phyloP scores from a whole-genome alignment of 2,329 filamentous ascomycete species.

The Cercospora citrullina region DNA sequence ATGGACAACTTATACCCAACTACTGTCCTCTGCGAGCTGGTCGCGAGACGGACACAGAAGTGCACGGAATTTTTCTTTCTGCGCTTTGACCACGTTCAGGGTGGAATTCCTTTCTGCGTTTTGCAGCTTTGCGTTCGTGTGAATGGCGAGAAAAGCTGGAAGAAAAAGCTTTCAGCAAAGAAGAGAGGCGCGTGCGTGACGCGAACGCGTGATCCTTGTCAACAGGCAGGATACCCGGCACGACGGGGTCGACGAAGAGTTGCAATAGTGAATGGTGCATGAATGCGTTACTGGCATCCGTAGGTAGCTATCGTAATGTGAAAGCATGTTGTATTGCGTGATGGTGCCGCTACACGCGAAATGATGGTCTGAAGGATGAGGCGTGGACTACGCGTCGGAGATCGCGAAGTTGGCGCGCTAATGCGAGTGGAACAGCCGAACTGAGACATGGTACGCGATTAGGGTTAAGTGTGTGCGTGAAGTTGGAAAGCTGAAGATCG shows the following conservation, averaged over 20 bases:
- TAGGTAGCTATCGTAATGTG: conserved; percentile 12
- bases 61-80: conserved; percentile 8
- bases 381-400: conserved; percentile 9
- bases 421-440: background rate
- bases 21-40: conserved; percentile 8
- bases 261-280: conserved; percentile 1
- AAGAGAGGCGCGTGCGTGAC: conserved; percentile 9
- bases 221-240: background rate
- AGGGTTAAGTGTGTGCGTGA: conserved; percentile 6
- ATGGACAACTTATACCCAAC: conserved; percentile 10
- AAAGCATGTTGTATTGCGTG: background rate
- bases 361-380: conserved; percentile 10
- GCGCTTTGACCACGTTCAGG: background rate
- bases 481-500: background rate
- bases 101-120: background rate
- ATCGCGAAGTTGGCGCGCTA: conserved; percentile 8
- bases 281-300: conserved; percentile 3
- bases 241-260: background rate
- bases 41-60: background rate
- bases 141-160: conserved; percentile 5
- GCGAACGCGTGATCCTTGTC: conserved; percentile 14
- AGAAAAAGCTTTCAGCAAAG: conserved; percentile 1
- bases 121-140: background rate
- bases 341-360: background rate
- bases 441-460: background rate